These are phyloP conservation scores for Tolypocladium tropicale DNA, from an alignment of 2,329 filamentous ascomycete species.

Conservation along the genomic window DNA sequence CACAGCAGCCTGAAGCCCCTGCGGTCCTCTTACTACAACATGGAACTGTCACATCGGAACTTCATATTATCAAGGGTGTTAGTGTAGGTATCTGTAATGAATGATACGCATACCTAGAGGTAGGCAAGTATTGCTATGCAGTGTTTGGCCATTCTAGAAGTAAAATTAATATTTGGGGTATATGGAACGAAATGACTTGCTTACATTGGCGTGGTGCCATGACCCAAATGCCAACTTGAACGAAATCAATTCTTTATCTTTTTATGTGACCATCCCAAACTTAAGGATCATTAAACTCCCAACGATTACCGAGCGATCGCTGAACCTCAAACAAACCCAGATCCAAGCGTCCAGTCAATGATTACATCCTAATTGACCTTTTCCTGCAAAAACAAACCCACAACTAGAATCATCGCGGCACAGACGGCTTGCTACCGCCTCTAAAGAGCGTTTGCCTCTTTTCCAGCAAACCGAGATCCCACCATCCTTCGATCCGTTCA, in stretches of 20 bases:
- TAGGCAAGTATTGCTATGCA: too few relatives aligned
- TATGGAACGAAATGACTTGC: not conserved
- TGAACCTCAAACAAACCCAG: not conserved
- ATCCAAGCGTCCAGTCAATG: not conserved
- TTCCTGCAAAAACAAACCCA: not conserved
- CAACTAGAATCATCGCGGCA: slow-evolving; percentile 3
- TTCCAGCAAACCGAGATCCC: slow-evolving; percentile 40
- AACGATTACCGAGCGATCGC: not conserved
- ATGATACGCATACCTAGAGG: too few relatives aligned
- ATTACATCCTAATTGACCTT: not conserved
- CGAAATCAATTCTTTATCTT: not conserved
- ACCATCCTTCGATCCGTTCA: slow-evolving; percentile 41
- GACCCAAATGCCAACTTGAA: not conserved
- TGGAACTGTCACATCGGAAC: too few relatives aligned
- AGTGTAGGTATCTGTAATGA: too few relatives aligned
- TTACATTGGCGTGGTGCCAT: too few relatives aligned
- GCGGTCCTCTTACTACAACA: too few relatives aligned
- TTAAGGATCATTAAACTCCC: too few relatives aligned
- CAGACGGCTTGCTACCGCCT: slow-evolving; percentile 4
- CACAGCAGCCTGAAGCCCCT: too few relatives aligned
- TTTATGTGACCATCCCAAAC: not conserved
- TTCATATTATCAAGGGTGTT: too few relatives aligned
- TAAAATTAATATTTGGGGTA: too few relatives aligned
- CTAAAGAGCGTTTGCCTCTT: slow-evolving; percentile 28
- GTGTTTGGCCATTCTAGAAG: too few relatives aligned